These are phyloP conservation scores for Moelleriella libera DNA, from an alignment of 2,329 filamentous ascomycete genomes.

Conservation along the genomic window DNA sequence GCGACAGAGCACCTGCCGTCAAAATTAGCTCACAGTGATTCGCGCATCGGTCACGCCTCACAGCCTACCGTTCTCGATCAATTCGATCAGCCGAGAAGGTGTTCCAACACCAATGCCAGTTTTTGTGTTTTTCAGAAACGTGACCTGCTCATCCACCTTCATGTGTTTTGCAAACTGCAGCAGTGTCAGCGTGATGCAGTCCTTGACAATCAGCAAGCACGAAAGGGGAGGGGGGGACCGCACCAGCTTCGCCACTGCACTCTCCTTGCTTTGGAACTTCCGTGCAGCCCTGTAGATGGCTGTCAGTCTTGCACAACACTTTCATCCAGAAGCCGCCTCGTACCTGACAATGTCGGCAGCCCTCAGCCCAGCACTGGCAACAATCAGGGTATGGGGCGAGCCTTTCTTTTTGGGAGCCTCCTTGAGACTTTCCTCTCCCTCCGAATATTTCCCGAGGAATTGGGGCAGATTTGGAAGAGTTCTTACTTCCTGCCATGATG, in stretches of 20 bases:
- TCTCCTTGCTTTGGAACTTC: conserved; percentile 66
- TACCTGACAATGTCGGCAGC: conserved; percentile 74
- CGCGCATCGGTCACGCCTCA: neutral
- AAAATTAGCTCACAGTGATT: conserved; percentile 1
- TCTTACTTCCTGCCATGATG: conserved; percentile 53
- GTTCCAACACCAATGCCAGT: conserved; percentile 87
- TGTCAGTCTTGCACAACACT: neutral
- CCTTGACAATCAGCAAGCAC: neutral
- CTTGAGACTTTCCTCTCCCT: conserved; percentile 43
- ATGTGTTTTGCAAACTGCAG: conserved; percentile 84
- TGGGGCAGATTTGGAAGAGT: conserved; percentile 58
- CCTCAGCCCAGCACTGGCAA: conserved; percentile 72
- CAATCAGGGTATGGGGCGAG: conserved; percentile 72
- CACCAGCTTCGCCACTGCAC: conserved; percentile 67
- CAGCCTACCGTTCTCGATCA: conserved; percentile 67
- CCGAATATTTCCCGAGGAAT: conserved; percentile 58
- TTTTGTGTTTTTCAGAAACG: conserved; percentile 53
- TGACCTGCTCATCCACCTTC: conserved; percentile 76
- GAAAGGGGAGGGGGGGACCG: conserved; percentile 5
- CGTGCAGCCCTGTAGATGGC: conserved; percentile 44
- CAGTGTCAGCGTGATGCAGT: conserved; percentile 3
- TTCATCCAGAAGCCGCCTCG: neutral
- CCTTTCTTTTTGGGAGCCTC: conserved; percentile 55
- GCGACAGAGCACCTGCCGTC: conserved; percentile 47
- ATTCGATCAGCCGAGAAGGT: conserved; percentile 64